phyloP scores from a whole-genome alignment of 2,329 filamentous ascomycete species.

The Madurella mycetomatis region DNA sequence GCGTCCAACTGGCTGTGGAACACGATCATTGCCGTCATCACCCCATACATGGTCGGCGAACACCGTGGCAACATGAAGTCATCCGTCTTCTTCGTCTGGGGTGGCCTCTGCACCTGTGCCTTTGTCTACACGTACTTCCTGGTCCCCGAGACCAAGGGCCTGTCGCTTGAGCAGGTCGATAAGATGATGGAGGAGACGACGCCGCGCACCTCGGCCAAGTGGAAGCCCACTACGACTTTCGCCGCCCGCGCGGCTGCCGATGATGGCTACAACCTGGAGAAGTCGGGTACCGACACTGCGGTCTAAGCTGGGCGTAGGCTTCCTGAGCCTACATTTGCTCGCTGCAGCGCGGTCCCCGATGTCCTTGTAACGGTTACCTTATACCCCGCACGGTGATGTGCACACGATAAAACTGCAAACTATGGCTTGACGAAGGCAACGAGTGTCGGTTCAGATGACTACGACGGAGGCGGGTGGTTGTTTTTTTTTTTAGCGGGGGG shows the following conservation, averaged over 20 bases:
- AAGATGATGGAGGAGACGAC: slow-evolving; percentile 86
- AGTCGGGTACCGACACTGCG: background rate
- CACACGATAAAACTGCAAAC: background rate
- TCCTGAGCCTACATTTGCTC: background rate
- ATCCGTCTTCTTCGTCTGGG: slow-evolving; percentile 74
- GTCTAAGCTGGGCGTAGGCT: slow-evolving; percentile 5
- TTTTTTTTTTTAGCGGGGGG: background rate
- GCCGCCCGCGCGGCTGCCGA: slow-evolving; percentile 35
- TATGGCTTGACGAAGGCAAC: background rate
- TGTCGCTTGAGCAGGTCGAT: slow-evolving; percentile 75
- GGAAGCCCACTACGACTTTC: slow-evolving; percentile 69
- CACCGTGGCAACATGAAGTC: slow-evolving; percentile 62
- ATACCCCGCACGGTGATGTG: background rate
- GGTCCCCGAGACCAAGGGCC: slow-evolving; percentile 69
- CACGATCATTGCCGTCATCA: slow-evolving; percentile 66
- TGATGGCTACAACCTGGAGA: slow-evolving; percentile 10
- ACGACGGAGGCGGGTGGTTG: background rate
- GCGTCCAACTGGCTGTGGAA: slow-evolving; percentile 93
- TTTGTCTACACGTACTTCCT: slow-evolving; percentile 68
- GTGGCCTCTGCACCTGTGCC: slow-evolving; percentile 56
- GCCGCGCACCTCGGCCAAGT: slow-evolving; percentile 70
- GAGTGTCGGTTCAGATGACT: background rate
- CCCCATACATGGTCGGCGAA: slow-evolving; percentile 62
- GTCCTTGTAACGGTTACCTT: background rate
- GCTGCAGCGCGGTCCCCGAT: background rate